Percentiles rank a stretch among this genome's conserved stretches.
Conservation (phyloP, 108 stramenopile genomes). For the Cylindrotheca closterium region DNA sequence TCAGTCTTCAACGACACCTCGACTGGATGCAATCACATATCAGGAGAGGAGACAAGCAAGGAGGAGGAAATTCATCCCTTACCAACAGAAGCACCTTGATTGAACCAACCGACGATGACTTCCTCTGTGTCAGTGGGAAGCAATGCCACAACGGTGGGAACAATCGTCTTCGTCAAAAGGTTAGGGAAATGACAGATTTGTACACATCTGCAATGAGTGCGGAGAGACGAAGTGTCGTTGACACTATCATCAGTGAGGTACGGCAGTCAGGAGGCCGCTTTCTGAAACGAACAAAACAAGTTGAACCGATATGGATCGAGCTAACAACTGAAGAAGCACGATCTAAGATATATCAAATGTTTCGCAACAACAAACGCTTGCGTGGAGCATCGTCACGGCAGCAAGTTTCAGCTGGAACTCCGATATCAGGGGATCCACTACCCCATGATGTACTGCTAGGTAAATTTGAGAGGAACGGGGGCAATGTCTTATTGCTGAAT, state of each 20-base stretch:
- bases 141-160: neutral
- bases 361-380: neutral
- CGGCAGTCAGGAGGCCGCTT: slow-evolving; percentile 14
- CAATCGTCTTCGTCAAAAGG: neutral
- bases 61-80: neutral
- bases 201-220: neutral
- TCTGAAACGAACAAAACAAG: slow-evolving; percentile 4
- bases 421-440: too few species aligned
- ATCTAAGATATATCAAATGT: neutral
- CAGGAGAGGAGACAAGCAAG: neutral
- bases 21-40: too few species aligned
- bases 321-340: neutral
- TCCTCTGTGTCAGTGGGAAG: neutral
- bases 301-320: slow-evolving; percentile 1
- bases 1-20: neutral
- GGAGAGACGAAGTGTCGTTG: slow-evolving; percentile 20
- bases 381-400: neutral
- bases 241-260: slow-evolving; percentile 1
- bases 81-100: neutral
- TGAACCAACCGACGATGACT: neutral
- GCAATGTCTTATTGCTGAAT: neutral
- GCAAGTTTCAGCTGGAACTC: neutral
- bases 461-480: neutral
- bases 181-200: neutral
- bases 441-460: neutral